Percentiles rank a stretch among this genome's conserved stretches.
These are phyloP conservation scores for Allantophomopsis cytisporea DNA, from an alignment of 2,329 filamentous ascomycete species.

Conservation along the genomic window DNA sequence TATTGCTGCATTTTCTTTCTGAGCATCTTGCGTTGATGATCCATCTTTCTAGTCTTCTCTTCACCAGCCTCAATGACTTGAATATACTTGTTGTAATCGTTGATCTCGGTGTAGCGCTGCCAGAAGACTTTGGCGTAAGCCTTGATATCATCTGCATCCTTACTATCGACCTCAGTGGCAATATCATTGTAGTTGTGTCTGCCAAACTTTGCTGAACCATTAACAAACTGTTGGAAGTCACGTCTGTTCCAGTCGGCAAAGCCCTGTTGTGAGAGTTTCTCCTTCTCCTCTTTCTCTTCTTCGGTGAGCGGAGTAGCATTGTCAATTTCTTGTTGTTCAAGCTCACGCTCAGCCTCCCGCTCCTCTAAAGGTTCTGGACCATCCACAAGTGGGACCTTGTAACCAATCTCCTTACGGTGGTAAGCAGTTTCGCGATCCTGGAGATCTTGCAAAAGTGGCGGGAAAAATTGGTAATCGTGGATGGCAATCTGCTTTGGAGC, in stretches of 20 bases:
- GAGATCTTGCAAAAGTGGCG: constrained; percentile 66
- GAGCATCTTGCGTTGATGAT: constrained; percentile 85
- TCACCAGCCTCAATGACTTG: constrained; percentile 86
- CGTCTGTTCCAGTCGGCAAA: constrained; percentile 94
- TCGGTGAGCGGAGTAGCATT: constrained; percentile 79
- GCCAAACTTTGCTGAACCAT: constrained; percentile 86
- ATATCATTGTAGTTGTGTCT: constrained; percentile 78
- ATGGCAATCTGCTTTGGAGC: constrained; percentile 85
- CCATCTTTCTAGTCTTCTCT: constrained; percentile 75
- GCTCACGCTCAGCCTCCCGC: constrained; percentile 73
- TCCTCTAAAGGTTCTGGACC: constrained; percentile 63
- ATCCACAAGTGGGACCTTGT: constrained; percentile 83
- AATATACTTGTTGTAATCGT: constrained; percentile 80
- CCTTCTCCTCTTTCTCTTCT: constrained; percentile 79
- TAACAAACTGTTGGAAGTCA: constrained; percentile 97
- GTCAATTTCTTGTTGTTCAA: constrained; percentile 88
- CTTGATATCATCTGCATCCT: constrained; percentile 72
- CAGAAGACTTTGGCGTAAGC: constrained; percentile 92
- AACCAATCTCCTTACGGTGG: constrained; percentile 91
- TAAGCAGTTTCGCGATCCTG: constrained; percentile 94
- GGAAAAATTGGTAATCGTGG: constrained; percentile 97
- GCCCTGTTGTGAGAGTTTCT: constrained; percentile 65
- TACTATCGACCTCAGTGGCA: constrained; percentile 81
- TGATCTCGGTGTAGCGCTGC: constrained; percentile 84
- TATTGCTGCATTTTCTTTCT: constrained; percentile 94